Conservation (phyloP, 805 yeast species). For the Cyberlindnera euphorbiiphila region DNA sequence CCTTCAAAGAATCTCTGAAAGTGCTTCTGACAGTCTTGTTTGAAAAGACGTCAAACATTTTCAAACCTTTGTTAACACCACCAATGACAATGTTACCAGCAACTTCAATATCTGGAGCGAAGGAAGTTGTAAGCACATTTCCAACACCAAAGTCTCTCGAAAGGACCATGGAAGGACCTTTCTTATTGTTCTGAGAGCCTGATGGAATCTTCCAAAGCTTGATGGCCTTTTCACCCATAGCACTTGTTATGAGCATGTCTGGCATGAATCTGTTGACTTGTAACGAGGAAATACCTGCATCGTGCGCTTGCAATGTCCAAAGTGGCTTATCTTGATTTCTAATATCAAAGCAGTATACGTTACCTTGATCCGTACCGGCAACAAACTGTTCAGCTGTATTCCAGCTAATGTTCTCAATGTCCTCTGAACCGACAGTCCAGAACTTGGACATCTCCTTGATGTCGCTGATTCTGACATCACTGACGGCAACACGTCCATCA, state of each 20-base stretch:
- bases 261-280: conserved; percentile 63
- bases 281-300: conserved; percentile 83
- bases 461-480: conserved; percentile 78
- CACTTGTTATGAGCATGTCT: conserved; percentile 79
- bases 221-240: conserved; percentile 83
- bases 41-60: conserved; percentile 89
- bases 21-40: conserved; percentile 73
- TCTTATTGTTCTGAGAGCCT: conserved; percentile 9
- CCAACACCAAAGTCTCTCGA: conserved; percentile 94
- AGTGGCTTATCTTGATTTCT: conserved; percentile 63
- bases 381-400: conserved; percentile 54
- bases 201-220: conserved; percentile 81
- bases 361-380: conserved; percentile 91
- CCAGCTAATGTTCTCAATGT: conserved; percentile 82
- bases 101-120: conserved; percentile 84
- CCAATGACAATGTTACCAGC: conserved; percentile 83
- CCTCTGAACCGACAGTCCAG: conserved; percentile 71
- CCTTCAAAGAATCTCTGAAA: conserved; percentile 55
- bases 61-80: conserved; percentile 79
- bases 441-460: conserved; percentile 55
- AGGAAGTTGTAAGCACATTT: conserved; percentile 75
- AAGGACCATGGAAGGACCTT: conserved; percentile 78
- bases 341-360: conserved; percentile 83
- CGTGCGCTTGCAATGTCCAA: conserved; percentile 98
- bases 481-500: conserved; percentile 75